Conservation (phyloP, 1,284 basidiomycete genomes). For the Rhodotorula sp. region DNA sequence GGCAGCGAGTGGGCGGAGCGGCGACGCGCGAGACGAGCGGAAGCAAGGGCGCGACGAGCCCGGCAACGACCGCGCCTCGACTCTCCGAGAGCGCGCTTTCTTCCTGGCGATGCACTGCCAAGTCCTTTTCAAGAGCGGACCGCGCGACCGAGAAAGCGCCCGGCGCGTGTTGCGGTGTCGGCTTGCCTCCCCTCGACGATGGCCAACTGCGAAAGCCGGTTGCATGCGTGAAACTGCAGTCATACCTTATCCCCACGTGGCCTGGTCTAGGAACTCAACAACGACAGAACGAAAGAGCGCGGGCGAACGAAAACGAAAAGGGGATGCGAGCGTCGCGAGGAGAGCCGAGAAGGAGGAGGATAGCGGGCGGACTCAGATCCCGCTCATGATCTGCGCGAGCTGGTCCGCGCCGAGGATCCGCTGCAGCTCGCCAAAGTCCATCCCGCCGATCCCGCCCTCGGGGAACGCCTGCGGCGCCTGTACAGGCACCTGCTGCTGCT, state of each 20-base stretch:
- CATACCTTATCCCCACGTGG: too few relatives aligned
- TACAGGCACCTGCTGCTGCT: not conserved
- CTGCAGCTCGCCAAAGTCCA: conserved; percentile 36
- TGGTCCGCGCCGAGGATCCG: conserved; percentile 33
- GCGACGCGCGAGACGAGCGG: not conserved
- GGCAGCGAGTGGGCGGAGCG: not conserved
- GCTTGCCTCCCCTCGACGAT: not conserved
- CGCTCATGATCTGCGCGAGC: conserved; percentile 28
- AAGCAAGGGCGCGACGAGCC: not conserved
- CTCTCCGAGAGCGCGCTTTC: too few relatives aligned
- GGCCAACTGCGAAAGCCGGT: too few relatives aligned
- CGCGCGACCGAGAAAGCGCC: not conserved
- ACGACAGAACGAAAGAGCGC: not conserved
- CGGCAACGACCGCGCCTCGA: not conserved
- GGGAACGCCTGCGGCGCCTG: not conserved
- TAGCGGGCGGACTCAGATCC: conserved; percentile 1
- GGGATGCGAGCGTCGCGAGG: not conserved
- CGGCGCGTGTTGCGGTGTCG: not conserved
- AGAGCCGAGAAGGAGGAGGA: not conserved
- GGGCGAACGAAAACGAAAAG: not conserved
- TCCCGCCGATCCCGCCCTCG: conserved; percentile 16
- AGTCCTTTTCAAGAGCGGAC: too few relatives aligned
- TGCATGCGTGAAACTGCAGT: too few relatives aligned
- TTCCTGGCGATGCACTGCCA: too few relatives aligned
- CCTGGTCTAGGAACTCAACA: not conserved